A percentile compares a stretch with the other conserved stretches of the same genome.
Evolutionary conservation across 2,329 filamentous ascomycete species (phyloP).

Genomic region (Aspergillus carbonarius): DNA sequence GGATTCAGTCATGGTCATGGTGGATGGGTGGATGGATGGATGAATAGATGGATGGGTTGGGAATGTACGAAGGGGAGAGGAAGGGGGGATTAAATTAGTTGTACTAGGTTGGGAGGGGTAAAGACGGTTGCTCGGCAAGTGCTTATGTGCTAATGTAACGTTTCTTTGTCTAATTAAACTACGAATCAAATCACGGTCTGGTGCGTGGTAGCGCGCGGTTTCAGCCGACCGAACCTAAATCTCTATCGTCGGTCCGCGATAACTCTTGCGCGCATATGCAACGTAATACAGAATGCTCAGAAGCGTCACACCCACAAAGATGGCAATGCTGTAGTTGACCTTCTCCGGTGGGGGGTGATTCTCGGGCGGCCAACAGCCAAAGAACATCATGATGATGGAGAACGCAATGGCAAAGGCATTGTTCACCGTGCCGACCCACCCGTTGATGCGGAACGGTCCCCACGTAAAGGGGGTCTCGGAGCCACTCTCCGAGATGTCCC

Average conservation of each 20-base stretch:
- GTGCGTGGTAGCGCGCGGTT: too few species aligned
- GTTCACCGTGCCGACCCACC: constrained; percentile 41
- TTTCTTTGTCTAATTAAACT: too few species aligned
- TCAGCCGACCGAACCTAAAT: background rate
- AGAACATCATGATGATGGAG: constrained; percentile 46
- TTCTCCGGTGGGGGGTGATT: constrained; percentile 26
- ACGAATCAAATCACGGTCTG: too few species aligned
- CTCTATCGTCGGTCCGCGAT: constrained; percentile 29
- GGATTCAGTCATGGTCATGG: background rate
- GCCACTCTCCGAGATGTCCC: constrained; percentile 35
- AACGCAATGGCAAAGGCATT: constrained; percentile 47
- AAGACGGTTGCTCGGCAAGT: too few species aligned
- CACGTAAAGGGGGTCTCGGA: constrained; percentile 26
- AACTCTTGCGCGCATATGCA: constrained; percentile 32
- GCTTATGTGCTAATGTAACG: too few species aligned
- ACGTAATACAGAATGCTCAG: constrained; percentile 42
- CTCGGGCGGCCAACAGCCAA: constrained; percentile 48
- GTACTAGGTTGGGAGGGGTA: too few species aligned
- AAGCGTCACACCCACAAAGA: constrained; percentile 40
- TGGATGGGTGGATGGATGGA: background rate
- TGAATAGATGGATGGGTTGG: background rate
- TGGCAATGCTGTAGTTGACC: constrained; percentile 52
- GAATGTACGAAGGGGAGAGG: background rate
- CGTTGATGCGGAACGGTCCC: constrained; percentile 36
- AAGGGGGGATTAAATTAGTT: background rate